Evolutionary conservation across 805 yeast species (phyloP).

Genomic region (Clavispora carvajalis): DNA sequence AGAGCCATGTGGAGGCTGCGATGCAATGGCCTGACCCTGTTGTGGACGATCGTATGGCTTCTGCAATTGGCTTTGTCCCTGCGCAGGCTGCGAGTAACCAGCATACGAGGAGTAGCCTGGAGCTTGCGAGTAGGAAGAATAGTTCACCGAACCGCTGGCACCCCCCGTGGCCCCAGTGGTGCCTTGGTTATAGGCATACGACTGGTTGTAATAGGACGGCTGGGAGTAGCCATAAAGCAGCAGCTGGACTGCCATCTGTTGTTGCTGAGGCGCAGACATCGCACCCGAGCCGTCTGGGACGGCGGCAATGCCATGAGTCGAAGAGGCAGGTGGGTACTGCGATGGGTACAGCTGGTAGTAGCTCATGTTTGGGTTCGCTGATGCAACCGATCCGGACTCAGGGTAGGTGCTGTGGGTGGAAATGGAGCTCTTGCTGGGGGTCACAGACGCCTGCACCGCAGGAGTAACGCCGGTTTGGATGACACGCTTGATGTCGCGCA

Average conservation of each 20-base stretch:
- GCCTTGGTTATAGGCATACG: slow-evolving; percentile 38
- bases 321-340: slow-evolving; percentile 11
- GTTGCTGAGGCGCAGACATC: slow-evolving; percentile 8
- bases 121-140: slow-evolving; percentile 15
- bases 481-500: slow-evolving; percentile 62
- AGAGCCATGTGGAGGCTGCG: slow-evolving; percentile 11
- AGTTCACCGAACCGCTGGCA: slow-evolving; percentile 5
- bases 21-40: slow-evolving; percentile 9
- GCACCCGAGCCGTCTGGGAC: slow-evolving; percentile 1
- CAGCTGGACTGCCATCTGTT: slow-evolving; percentile 9
- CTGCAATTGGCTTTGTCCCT: slow-evolving; percentile 8
- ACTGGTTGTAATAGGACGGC: slow-evolving; percentile 30
- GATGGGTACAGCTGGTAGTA: slow-evolving; percentile 16
- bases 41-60: slow-evolving; percentile 12
- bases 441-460: slow-evolving; percentile 9
- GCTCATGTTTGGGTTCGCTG: slow-evolving; percentile 4
- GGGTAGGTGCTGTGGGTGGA: slow-evolving; percentile 3
- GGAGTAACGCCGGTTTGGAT: slow-evolving; percentile 44
- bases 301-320: slow-evolving; percentile 7
- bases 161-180: slow-evolving; percentile 4
- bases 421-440: slow-evolving; percentile 4
- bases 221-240: slow-evolving; percentile 16
- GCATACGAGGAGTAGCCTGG: slow-evolving; percentile 13
- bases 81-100: slow-evolving; percentile 11
- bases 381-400: slow-evolving; percentile 2